A percentile compares a stretch with the other conserved stretches of the same genome.
These are phyloP conservation scores for Stachybotrys chlorohalonatus DNA, from an alignment of 2,329 filamentous ascomycete species.

Conservation along the genomic window DNA sequence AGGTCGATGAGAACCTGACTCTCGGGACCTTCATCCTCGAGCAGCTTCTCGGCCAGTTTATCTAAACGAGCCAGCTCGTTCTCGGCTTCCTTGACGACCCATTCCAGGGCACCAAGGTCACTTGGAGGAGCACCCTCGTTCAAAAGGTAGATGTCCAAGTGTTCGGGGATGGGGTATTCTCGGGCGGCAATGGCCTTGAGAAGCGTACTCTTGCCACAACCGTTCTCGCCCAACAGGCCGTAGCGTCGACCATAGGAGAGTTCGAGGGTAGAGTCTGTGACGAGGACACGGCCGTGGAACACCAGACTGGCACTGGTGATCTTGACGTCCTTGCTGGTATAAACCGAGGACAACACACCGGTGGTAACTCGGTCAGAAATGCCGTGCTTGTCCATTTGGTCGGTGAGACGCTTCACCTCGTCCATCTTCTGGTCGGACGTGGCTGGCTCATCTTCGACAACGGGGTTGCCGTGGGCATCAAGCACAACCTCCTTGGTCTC, in stretches of 20 bases:
- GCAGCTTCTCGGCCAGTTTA: constrained; percentile 75
- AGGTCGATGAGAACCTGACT: constrained; percentile 84
- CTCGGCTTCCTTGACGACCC: constrained; percentile 93
- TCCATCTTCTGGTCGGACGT: constrained; percentile 65
- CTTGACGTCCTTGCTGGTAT: constrained; percentile 88
- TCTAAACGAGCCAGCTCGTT: constrained; percentile 87
- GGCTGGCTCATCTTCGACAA: constrained; percentile 53
- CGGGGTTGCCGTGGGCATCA: constrained; percentile 51
- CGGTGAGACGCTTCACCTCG: constrained; percentile 75
- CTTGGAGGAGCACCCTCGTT: constrained; percentile 92
- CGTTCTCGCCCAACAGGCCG: constrained; percentile 95
- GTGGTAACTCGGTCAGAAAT: constrained; percentile 97
- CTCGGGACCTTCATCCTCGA: constrained; percentile 89
- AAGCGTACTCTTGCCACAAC: constrained; percentile 96
- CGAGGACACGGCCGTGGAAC: constrained; percentile 94
- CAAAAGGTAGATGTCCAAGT: constrained; percentile 95
- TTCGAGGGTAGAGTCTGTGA: constrained; percentile 89
- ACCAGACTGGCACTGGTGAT: constrained; percentile 88
- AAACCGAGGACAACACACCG: constrained; percentile 82
- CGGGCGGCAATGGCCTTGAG: constrained; percentile 89
- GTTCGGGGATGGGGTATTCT: constrained; percentile 92
- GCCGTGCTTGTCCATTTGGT: constrained; percentile 94
- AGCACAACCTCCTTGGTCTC: constrained; percentile 63
- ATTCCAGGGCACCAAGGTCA: constrained; percentile 86
- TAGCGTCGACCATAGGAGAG: constrained; percentile 89